Evolutionary conservation across 129 eudicot genomes (phyloP).

Genomic region (Deinandra increscens): DNA sequence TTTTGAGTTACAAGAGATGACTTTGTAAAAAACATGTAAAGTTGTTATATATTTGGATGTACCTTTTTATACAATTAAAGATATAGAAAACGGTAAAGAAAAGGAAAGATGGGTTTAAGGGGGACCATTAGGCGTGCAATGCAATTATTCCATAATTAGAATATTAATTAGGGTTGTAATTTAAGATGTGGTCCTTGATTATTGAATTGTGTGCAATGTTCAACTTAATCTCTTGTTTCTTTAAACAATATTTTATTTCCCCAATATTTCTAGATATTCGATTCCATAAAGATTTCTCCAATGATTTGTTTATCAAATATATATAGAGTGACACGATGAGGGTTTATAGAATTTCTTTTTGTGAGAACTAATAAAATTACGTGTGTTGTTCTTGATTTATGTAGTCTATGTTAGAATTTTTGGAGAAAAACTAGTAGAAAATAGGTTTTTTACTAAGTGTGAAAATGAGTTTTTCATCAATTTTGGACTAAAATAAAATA

Average conservation of each 20-base stretch:
- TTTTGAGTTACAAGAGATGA: not conserved
- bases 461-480: no score
- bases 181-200: constrained; percentile 3
- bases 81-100: not conserved
- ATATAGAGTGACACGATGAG: no score
- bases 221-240: not conserved
- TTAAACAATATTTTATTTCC: not conserved
- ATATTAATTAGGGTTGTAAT: not conserved
- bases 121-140: constrained; percentile 1
- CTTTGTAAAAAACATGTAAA: not conserved
- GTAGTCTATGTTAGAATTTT: no score
- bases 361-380: no score
- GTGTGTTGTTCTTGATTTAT: no score
- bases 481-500: no score
- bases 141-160: not conserved
- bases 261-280: constrained; percentile 35
- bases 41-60: not conserved
- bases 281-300: not conserved
- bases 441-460: no score
- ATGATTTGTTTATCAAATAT: not conserved
- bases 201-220: not conserved
- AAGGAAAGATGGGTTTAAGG: not conserved
- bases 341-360: no score
- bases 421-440: no score
- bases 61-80: not conserved